Evolutionary conservation across 106 monocot species (phyloP).

Genomic region (Xerophyta viscosa): DNA sequence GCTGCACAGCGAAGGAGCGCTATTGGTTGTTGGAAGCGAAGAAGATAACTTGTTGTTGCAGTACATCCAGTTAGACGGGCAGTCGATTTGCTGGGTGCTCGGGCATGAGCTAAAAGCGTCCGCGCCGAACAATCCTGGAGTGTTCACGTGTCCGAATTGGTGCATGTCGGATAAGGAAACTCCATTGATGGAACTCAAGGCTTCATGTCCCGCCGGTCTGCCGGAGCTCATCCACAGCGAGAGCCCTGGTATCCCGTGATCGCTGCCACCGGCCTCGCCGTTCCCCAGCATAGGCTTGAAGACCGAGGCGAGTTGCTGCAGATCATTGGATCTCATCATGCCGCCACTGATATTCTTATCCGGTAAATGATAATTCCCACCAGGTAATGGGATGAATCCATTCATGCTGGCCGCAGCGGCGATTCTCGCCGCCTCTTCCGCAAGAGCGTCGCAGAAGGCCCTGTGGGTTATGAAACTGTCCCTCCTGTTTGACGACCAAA

Average conservation of each 20-base stretch:
- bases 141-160: constrained; percentile 11
- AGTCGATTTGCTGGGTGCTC: constrained; percentile 12
- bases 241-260: constrained; percentile 7
- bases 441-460: constrained; percentile 69
- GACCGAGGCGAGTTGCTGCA: constrained; percentile 18
- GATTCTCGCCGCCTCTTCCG: constrained; percentile 54
- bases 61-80: constrained; percentile 29
- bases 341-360: too few species aligned
- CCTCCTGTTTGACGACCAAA: constrained; percentile 26
- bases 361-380: constrained; percentile 13
- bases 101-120: constrained; percentile 19
- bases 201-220: not conserved
- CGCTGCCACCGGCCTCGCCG: not conserved
- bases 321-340: constrained; percentile 12
- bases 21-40: constrained; percentile 3
- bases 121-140: constrained; percentile 4
- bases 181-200: not conserved
- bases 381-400: not conserved
- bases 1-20: constrained; percentile 26
- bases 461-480: constrained; percentile 74
- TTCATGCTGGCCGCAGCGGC: constrained; percentile 21
- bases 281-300: constrained; percentile 1
- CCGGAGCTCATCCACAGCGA: constrained; percentile 22
- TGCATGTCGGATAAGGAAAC: constrained; percentile 6
- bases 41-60: constrained; percentile 14